Percentiles rank a stretch among this genome's conserved stretches.
Evolutionary conservation across 2,329 filamentous ascomycete species (phyloP).

Genomic region (Didymella keratinophila): DNA sequence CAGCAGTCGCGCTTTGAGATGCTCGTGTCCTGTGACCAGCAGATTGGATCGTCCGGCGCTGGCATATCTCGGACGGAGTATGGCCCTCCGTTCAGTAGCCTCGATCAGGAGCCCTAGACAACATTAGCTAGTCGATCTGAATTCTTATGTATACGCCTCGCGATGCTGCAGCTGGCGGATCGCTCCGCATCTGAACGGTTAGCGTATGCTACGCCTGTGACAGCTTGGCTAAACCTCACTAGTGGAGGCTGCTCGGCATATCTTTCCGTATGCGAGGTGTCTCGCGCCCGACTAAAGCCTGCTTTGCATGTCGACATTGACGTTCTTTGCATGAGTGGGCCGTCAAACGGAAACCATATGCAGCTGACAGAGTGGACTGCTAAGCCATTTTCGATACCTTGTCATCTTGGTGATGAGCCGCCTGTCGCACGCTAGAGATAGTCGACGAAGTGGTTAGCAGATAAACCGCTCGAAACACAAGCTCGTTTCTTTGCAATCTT

Average conservation of each 20-base stretch:
- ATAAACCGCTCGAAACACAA: not conserved
- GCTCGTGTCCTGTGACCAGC: not conserved
- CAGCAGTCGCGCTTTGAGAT: constrained; percentile 6
- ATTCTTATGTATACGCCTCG: constrained; percentile 27
- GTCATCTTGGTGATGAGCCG: not conserved
- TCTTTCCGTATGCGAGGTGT: constrained; percentile 28
- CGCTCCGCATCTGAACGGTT: constrained; percentile 41
- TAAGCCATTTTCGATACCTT: not conserved
- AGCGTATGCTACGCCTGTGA: constrained; percentile 28
- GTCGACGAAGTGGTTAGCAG: not conserved
- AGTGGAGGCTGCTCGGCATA: constrained; percentile 33
- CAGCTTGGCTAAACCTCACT: constrained; percentile 32
- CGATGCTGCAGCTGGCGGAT: constrained; percentile 38
- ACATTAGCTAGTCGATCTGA: constrained; percentile 29
- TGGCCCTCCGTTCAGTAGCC: constrained; percentile 32
- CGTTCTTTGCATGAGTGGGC: not conserved
- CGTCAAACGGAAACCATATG: not conserved
- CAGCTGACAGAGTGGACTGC: not conserved
- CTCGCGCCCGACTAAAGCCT: not conserved
- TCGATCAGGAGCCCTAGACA: constrained; percentile 15
- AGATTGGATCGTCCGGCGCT: constrained; percentile 5
- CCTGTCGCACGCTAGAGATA: not conserved
- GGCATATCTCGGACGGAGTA: constrained; percentile 25
- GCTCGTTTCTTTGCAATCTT: not conserved
- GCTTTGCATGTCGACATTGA: not conserved